These are phyloP conservation scores for Dillenia turbinata DNA, from an alignment of 164 flowering plant genomes.

Conservation along the genomic window DNA sequence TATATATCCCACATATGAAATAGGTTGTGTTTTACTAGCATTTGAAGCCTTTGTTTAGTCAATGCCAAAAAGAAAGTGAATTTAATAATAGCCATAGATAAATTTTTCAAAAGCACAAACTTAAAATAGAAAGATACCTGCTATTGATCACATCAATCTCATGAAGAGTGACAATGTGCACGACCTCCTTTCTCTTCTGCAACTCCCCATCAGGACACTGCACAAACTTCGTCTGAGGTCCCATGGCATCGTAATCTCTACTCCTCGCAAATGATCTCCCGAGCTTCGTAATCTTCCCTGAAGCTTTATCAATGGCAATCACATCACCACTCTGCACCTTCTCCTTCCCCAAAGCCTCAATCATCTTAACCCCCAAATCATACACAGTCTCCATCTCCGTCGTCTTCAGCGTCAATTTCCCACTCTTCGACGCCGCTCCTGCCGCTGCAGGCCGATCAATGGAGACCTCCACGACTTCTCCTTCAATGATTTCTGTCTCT, in stretches of 20 bases:
- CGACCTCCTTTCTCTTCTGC: slow-evolving; percentile 98
- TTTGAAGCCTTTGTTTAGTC: too few relatives aligned
- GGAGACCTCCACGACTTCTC: slow-evolving; percentile 86
- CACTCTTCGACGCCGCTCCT: slow-evolving; percentile 82
- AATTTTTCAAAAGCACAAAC: too few relatives aligned
- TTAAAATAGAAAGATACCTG: slow-evolving; percentile 42
- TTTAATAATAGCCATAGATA: too few relatives aligned
- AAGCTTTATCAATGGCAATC: slow-evolving; percentile 81
- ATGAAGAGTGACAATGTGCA: slow-evolving; percentile 91
- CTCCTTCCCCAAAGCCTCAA: slow-evolving; percentile 86
- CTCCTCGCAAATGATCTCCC: slow-evolving; percentile 87
- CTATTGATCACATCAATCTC: slow-evolving; percentile 98
- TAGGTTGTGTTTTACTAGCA: too few relatives aligned
- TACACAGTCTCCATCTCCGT: slow-evolving; percentile 98
- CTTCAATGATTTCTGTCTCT: slow-evolving; percentile 88
- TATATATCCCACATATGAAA: too few relatives aligned
- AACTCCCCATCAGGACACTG: slow-evolving; percentile 98
- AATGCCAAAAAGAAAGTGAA: too few relatives aligned
- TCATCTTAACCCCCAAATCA: slow-evolving; percentile 92
- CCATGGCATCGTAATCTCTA: slow-evolving; percentile 91
- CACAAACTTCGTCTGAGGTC: slow-evolving; percentile 85
- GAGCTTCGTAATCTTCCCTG: slow-evolving; percentile 87
- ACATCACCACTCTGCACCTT: slow-evolving; percentile 99
- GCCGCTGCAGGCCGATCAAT: slow-evolving; percentile 77
- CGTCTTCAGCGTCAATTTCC: slow-evolving; percentile 87